phyloP scores from a whole-genome alignment of 306 rosid genomes.

The Castanea mollissima region DNA sequence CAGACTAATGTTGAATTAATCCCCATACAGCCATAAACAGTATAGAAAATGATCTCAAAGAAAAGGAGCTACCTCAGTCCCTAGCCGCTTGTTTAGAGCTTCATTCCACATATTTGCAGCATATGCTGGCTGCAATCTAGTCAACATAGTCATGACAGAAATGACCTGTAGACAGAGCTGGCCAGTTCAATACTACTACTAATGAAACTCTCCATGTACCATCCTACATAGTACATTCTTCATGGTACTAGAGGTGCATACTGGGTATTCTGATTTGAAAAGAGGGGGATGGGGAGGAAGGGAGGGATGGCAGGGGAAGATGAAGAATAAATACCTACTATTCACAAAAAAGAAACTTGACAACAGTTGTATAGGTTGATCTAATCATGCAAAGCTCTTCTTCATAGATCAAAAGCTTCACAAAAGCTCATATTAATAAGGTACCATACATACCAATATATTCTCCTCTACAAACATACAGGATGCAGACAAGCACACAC shows the following conservation, averaged over 20 bases:
- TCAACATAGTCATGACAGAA: constrained; percentile 99
- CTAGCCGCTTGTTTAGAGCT: constrained; percentile 91
- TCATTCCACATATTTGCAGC: constrained; percentile 99
- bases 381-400: background rate
- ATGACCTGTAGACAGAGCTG: constrained; percentile 59
- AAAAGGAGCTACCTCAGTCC: constrained; percentile 66
- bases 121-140: constrained; percentile 91
- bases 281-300: background rate
- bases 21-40: background rate
- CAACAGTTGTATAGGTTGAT: background rate
- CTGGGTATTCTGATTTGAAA: background rate
- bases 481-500: background rate
- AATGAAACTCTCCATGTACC: background rate
- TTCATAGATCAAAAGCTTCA: background rate
- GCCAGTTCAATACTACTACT: constrained; percentile 19
- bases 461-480: background rate
- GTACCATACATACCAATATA: background rate
- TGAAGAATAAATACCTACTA: background rate
- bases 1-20: background rate
- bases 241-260: background rate
- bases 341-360: background rate
- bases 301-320: background rate
- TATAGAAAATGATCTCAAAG: background rate
- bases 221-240: background rate
- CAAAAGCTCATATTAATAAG: background rate